Evolutionary conservation across 140 eudicot genomes (phyloP), one percentile per base, ranked within the genome.

Genomic region (Oenanthe javanica): DNA sequence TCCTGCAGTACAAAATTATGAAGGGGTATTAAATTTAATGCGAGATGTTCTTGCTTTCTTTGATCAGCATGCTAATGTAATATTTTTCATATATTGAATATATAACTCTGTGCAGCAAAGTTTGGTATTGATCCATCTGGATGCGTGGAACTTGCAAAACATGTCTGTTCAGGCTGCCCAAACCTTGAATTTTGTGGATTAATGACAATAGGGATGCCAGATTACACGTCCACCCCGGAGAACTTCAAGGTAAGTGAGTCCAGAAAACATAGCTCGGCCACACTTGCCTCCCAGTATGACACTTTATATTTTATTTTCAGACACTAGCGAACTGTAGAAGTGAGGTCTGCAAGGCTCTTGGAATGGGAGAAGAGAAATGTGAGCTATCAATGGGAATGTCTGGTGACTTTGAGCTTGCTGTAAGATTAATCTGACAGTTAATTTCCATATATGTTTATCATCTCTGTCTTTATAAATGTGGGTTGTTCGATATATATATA

Each of bases 331-430:
- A 82, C 63, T 95, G 99, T 77, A 86, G 93, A 89, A 87, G 86
- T 71, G 97, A 95, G 79, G 96, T 95, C 76, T 95, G 97, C 86
- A 86, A 87, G 67, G 89, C 89, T 54, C 92, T 95, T 77, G 99
- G 86, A 77, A 92, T 95, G 46, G n/a, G 80, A 9, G 97, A 92
- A 86, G 96, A 95, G 72, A 87, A 89, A 84, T 92, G 96, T 84
- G 93, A 91, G 83, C 86, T 95, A 46, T 95, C 99, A 43, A 92
- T 95, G 99, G 99, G 99, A 88, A 95, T 95, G 99, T 95, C 99
- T 13, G 91, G 96, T 16, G 99, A 95, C 90, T 95, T 95, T 91
- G 99, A 95, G 86, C 89, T 90, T 77, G 99, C 99, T 66, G 97
- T 95, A 81, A 92, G 99, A 81, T 6, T 54, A 72, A 49, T 49